Base-by-base conservation (phyloP, 2,329 filamentous ascomycete genomes). In the Venturiaceae sp. region DNA sequence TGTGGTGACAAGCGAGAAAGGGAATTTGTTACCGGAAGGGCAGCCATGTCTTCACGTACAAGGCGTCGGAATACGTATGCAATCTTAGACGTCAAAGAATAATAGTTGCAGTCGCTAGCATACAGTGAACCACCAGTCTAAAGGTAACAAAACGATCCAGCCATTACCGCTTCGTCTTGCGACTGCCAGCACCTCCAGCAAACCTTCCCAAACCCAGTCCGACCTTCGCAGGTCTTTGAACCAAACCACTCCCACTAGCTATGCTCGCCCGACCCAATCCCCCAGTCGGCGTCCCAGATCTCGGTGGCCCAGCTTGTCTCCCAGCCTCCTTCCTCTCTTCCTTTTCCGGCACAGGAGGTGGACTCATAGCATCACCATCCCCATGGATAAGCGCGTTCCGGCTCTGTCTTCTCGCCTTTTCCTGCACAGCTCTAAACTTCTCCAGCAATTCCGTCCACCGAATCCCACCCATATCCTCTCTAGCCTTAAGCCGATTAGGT, bases 401-500 rank as follows among this genome's bases (percentile, higher is more conserved):
- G 5, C 26, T 30, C 44, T 50, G 44, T 57, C 90, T 81, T 58
- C 91, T 82, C 5, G 92, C 88, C 61, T 84, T 85, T 64, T 99
- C 94, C 68, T 99, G 94, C 1, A 95, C 92, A 56, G 81, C 83
- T 64, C 89, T 88, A 74, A 99, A 99, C 68, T 96, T 96, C 63
- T 99, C 94, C 5, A 99, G 80, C 36, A 99, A 79, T 65, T 99
- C 94, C 2, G 82, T 83, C 94, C 94, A 99, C 58, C 88, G 86
- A 65, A 99, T 95, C 34, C 84, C 85, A 9, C 28, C 23, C 5
- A 26, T 84, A 58, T 96, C 92, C 63, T 95, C 90, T 58, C 92
- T 81, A 53, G 82, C 84, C 83, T 96, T 80, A 53, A 96, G 79
- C 61, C 91, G 81, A 64, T 88, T 92, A n/a, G 76, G 71, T 9